Conservation (phyloP, 352 stramenopile species). For the Phytophthora palmivora region DNA sequence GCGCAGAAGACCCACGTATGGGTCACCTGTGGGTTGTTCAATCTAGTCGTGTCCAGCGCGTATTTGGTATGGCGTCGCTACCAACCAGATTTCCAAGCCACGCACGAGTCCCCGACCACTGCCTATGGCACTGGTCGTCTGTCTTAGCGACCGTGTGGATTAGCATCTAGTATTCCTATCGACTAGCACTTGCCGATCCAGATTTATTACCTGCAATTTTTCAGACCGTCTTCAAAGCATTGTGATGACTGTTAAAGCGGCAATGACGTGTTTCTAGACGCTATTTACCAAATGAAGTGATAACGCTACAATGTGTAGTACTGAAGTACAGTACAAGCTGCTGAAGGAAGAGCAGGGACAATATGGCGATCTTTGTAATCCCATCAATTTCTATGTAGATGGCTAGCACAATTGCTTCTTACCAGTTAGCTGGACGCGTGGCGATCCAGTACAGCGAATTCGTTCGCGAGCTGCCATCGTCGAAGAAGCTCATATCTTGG, state of each 20-base stretch:
- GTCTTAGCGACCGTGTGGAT: slow-evolving; percentile 43
- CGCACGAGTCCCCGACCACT: background rate
- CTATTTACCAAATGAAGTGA: too few relatives aligned
- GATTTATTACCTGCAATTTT: slow-evolving; percentile 16
- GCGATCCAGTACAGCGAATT: slow-evolving; percentile 93
- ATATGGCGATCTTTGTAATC: too few relatives aligned
- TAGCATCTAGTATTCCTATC: slow-evolving; percentile 7
- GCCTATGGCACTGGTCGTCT: slow-evolving; percentile 50
- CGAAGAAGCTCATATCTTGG: slow-evolving; percentile 76
- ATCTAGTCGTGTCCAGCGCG: slow-evolving; percentile 55
- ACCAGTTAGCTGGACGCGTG: too few relatives aligned
- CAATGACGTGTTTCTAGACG: too few relatives aligned
- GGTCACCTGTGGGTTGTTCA: slow-evolving; percentile 79
- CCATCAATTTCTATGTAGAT: too few relatives aligned
- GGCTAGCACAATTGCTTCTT: too few relatives aligned
- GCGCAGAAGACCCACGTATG: slow-evolving; percentile 72
- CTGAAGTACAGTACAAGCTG: too few relatives aligned
- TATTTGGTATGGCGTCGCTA: slow-evolving; percentile 77
- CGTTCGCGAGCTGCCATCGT: slow-evolving; percentile 87
- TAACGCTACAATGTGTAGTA: too few relatives aligned
- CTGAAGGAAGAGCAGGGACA: too few relatives aligned
- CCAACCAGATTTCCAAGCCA: slow-evolving; percentile 33
- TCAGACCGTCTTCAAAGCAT: too few relatives aligned
- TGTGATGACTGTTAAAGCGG: too few relatives aligned
- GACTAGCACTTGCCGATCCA: slow-evolving; percentile 1